Evolutionary conservation across 1,284 basidiomycete genomes (phyloP).

Genomic region (Cutaneotrichosporon curvatum): DNA sequence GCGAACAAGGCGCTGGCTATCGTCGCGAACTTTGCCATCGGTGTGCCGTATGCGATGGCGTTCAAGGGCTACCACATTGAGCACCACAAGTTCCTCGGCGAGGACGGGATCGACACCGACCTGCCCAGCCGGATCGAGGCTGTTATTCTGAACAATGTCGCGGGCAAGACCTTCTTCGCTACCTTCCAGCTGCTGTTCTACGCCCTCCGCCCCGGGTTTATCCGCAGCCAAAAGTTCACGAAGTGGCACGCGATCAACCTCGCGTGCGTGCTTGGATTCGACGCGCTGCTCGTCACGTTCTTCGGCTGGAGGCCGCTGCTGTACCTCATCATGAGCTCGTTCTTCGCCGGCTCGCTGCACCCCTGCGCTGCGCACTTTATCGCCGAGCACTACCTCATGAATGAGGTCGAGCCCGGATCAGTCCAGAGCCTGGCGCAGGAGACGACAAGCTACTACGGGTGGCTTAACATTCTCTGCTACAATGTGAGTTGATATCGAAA

Average conservation of each 20-base stretch:
- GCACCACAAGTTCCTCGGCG: slow-evolving; percentile 84
- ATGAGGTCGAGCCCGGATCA: slow-evolving; percentile 39
- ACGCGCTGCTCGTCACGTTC: slow-evolving; percentile 59
- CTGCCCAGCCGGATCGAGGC: slow-evolving; percentile 82
- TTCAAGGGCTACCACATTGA: slow-evolving; percentile 98
- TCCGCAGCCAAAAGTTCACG: slow-evolving; percentile 73
- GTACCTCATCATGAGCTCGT: slow-evolving; percentile 79
- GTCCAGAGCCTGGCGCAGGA: slow-evolving; percentile 57
- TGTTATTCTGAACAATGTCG: slow-evolving; percentile 81
- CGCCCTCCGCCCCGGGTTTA: slow-evolving; percentile 90
- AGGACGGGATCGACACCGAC: slow-evolving; percentile 88
- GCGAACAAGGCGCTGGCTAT: slow-evolving; percentile 85
- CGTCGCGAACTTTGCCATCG: slow-evolving; percentile 86
- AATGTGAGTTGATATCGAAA: slow-evolving; percentile 56
- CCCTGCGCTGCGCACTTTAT: slow-evolving; percentile 97
- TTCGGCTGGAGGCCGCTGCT: slow-evolving; percentile 62
- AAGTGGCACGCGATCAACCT: slow-evolving; percentile 80
- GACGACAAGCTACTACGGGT: slow-evolving; percentile 95
- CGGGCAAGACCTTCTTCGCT: slow-evolving; percentile 97
- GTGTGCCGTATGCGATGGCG: slow-evolving; percentile 86
- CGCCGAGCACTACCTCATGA: slow-evolving; percentile 92
- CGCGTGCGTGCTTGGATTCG: slow-evolving; percentile 61
- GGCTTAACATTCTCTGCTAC: slow-evolving; percentile 84
- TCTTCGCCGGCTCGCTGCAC: slow-evolving; percentile 92
- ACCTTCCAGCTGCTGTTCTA: slow-evolving; percentile 99